Conservation (phyloP, 2,329 filamentous ascomycete species). For the Colletotrichum sp. region DNA sequence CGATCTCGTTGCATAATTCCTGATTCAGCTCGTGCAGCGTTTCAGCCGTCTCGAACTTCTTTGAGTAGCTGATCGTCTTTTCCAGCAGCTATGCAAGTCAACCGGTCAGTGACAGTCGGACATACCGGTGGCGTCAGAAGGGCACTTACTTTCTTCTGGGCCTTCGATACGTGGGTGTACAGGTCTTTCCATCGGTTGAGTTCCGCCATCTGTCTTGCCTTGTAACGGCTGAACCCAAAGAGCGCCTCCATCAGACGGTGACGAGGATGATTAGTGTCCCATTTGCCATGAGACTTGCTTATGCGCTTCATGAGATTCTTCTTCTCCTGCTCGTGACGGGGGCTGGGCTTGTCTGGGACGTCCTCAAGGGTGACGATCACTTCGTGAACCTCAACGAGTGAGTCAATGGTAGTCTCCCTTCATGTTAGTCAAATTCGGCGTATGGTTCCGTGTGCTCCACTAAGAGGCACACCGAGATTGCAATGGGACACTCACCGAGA, state of each 20-base stretch:
- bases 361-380: slow-evolving; percentile 29
- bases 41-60: slow-evolving; percentile 52
- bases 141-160: no score
- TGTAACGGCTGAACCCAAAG: slow-evolving; percentile 39
- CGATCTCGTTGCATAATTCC: slow-evolving; percentile 48
- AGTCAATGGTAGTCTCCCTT: background rate
- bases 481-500: background rate
- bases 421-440: background rate
- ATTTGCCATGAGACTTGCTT: slow-evolving; percentile 30
- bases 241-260: slow-evolving; percentile 45
- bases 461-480: background rate
- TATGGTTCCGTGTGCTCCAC: background rate
- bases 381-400: slow-evolving; percentile 28
- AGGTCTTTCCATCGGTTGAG: slow-evolving; percentile 37
- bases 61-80: slow-evolving; percentile 60
- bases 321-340: slow-evolving; percentile 34
- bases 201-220: slow-evolving; percentile 38
- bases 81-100: slow-evolving; percentile 49
- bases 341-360: slow-evolving; percentile 22
- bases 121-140: no score
- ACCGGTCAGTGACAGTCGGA: background rate
- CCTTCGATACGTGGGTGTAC: slow-evolving; percentile 38
- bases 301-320: slow-evolving; percentile 33
- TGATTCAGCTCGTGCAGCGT: slow-evolving; percentile 49
- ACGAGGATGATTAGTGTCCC: slow-evolving; percentile 40